A percentile compares a stretch with the other conserved stretches of the same genome.
Conservation (phyloP, 208 protist genomes). For the Naegleria gruberi region DNA sequence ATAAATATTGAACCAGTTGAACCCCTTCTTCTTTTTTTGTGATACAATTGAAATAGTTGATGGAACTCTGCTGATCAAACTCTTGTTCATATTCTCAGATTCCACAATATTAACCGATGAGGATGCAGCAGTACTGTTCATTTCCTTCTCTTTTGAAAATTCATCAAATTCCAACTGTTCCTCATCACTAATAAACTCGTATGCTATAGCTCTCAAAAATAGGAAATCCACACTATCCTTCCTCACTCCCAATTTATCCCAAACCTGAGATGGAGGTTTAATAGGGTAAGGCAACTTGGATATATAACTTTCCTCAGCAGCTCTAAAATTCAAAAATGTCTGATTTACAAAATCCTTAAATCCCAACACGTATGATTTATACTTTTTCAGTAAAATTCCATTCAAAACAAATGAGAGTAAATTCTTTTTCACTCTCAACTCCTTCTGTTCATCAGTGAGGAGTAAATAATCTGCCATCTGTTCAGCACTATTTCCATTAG, state of each 20-base stretch:
- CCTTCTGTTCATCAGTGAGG: background rate
- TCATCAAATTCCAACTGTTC: background rate
- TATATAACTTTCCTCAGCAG: background rate
- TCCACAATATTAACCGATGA: too few relatives aligned
- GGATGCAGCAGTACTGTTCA: too few relatives aligned
- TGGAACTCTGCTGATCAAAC: too few relatives aligned
- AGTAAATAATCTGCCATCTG: background rate
- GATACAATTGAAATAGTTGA: background rate
- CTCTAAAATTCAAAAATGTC: background rate
- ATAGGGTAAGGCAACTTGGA: background rate
- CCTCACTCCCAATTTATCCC: background rate
- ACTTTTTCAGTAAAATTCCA: background rate
- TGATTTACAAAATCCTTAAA: background rate
- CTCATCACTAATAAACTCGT: background rate
- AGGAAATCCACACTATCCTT: background rate
- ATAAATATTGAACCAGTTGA: background rate
- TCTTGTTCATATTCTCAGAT: too few relatives aligned
- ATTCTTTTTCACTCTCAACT: background rate
- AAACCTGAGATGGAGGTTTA: background rate
- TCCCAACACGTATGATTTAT: background rate
- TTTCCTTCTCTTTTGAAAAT: background rate
- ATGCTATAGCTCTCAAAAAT: background rate
- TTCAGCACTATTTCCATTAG: too few relatives aligned
- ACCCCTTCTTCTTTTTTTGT: background rate
- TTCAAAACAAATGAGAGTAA: background rate